A percentile compares a stretch with the other conserved stretches of the same genome.
Evolutionary conservation across 192 early-diverging fungal species (phyloP).

Genomic region (Backusella tarrabulga): DNA sequence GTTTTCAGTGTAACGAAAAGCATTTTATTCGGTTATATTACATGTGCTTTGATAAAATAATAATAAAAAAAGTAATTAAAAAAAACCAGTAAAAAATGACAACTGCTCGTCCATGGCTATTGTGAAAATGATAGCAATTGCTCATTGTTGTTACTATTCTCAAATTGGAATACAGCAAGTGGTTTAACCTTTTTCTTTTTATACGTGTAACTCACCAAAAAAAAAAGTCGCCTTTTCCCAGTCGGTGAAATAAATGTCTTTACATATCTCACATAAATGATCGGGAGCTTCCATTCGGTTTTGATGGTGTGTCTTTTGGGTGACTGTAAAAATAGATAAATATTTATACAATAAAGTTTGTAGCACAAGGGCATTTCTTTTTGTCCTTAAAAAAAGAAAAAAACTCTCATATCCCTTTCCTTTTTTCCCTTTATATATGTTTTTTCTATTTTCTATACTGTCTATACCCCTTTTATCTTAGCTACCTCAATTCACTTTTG

Average conservation of each 20-base stretch:
- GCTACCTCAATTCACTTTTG: not conserved
- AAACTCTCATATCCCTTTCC: not conserved
- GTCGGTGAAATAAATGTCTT: constrained; percentile 1
- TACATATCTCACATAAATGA: not conserved
- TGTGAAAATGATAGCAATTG: not conserved
- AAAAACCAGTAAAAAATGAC: not conserved
- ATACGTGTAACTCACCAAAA: not conserved
- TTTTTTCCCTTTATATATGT: not conserved
- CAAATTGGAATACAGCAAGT: not conserved
- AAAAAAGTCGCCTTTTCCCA: not conserved
- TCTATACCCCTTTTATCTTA: constrained; percentile 5
- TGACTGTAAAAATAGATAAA: not conserved
- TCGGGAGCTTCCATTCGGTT: not conserved
- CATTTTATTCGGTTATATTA: constrained; percentile 1
- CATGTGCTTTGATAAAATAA: not conserved
- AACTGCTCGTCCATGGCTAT: not conserved
- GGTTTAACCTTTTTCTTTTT: not conserved
- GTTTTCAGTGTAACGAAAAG: not conserved
- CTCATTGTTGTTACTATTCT: not conserved
- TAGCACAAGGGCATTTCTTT: not conserved
- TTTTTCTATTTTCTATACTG: not conserved
- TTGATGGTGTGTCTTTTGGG: not conserved
- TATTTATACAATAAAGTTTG: not conserved
- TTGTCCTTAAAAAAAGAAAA: not conserved
- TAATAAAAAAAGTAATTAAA: constrained; percentile 1